A percentile compares a stretch with the other conserved stretches of the same genome.
Conservation (phyloP, 225 moss, liverwort and hornwort species). For the Marchantia paleacea region DNA sequence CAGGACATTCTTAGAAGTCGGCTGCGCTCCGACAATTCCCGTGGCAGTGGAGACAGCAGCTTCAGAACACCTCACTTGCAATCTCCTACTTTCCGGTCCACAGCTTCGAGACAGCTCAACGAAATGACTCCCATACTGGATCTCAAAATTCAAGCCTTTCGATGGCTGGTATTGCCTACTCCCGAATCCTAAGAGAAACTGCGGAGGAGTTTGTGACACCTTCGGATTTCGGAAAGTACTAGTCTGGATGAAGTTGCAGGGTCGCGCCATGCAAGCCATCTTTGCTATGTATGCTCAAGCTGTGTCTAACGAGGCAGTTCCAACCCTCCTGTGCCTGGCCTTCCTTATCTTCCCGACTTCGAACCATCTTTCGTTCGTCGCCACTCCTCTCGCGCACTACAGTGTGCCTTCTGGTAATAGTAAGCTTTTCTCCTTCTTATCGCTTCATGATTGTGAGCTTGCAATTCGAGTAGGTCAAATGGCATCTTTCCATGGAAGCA, state of each 20-base stretch:
- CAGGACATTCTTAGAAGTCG: conserved; percentile 54
- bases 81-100: neutral
- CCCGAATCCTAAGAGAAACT: neutral
- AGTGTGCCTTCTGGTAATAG: neutral
- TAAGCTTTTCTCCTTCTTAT: neutral
- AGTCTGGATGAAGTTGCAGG: neutral
- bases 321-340: neutral
- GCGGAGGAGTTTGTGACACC: neutral
- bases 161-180: neutral
- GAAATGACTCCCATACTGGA: neutral
- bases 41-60: conserved; percentile 21
- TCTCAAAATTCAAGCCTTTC: neutral
- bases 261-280: neutral
- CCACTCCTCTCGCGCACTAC: neutral
- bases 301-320: neutral
- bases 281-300: neutral
- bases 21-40: conserved; percentile 18
- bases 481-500: neutral
- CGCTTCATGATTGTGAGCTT: neutral
- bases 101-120: neutral
- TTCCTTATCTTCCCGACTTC: conserved; percentile 5
- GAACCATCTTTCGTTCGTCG: neutral
- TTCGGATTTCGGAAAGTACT: too few relatives aligned
- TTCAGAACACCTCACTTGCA: neutral
- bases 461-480: neutral